phyloP scores from a whole-genome alignment of 179 eudicot genomes.

The Camellia oleifera region DNA sequence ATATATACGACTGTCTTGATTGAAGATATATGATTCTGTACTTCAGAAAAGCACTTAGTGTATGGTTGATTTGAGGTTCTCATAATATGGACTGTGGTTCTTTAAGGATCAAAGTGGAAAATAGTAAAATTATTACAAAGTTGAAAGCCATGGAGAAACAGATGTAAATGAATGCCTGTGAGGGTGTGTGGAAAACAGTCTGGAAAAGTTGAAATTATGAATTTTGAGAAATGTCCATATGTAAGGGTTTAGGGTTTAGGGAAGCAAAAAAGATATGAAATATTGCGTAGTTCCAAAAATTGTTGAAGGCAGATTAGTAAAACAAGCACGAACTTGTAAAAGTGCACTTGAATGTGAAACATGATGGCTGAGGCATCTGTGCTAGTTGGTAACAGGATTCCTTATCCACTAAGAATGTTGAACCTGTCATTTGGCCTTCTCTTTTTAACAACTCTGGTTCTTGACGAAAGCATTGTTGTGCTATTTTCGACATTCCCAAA shows the following conservation, averaged over 20 bases:
- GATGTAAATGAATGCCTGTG: background rate
- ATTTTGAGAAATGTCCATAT: background rate
- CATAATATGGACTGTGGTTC: background rate
- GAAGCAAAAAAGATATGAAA: too few species aligned
- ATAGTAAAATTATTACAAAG: background rate
- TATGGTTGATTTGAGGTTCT: background rate
- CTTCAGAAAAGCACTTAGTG: background rate
- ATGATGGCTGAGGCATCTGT: background rate
- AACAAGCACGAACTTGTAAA: constrained; percentile 3
- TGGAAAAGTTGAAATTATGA: background rate
- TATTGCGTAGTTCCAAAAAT: background rate
- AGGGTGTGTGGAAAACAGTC: background rate
- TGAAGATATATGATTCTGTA: background rate
- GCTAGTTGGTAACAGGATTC: background rate
- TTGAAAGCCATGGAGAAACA: background rate
- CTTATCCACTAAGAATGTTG: background rate
- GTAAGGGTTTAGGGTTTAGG: background rate
- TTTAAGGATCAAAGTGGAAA: background rate
- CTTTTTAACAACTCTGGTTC: background rate
- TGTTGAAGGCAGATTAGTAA: background rate
- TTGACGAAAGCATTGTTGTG: background rate
- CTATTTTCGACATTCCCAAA: background rate
- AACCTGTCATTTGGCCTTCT: constrained; percentile 6
- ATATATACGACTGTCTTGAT: background rate
- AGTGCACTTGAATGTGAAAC: background rate